Percentiles rank a stretch among this genome's conserved stretches.
phyloP scores from a whole-genome alignment of 495 filamentous ascomycete species.

The Xylaria flabelliformis region DNA sequence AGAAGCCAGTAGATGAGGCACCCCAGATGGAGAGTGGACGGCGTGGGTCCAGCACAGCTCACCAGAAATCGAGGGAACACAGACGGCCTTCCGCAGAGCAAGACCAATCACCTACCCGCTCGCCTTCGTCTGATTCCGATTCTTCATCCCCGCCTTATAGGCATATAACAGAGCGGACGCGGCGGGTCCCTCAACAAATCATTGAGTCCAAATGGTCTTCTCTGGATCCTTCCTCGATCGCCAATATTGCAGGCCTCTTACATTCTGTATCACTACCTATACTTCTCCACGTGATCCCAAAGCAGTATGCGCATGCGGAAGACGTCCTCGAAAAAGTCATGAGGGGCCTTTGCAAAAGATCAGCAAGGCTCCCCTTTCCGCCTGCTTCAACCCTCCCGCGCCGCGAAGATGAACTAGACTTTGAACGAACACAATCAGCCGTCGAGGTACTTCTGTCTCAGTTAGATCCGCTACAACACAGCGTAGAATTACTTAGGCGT shows the following conservation, averaged over 20 bases:
- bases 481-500: slow-evolving; percentile 47
- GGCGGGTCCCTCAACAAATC: slow-evolving; percentile 47
- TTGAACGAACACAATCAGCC: slow-evolving; percentile 49
- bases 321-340: slow-evolving; percentile 32
- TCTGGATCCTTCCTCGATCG: slow-evolving; percentile 46
- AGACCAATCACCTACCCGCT: slow-evolving; percentile 29
- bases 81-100: slow-evolving; percentile 29
- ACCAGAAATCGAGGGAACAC: slow-evolving; percentile 16
- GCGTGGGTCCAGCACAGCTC: slow-evolving; percentile 20
- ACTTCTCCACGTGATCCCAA: slow-evolving; percentile 47
- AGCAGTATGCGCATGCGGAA: slow-evolving; percentile 44
- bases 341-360: slow-evolving; percentile 21
- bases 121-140: slow-evolving; percentile 33
- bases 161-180: slow-evolving; percentile 49
- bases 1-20: slow-evolving; percentile 18
- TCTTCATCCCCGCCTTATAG: slow-evolving; percentile 42
- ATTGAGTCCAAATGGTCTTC: slow-evolving; percentile 55
- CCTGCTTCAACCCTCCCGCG: slow-evolving; percentile 39
- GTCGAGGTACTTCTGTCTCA: slow-evolving; percentile 45
- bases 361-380: slow-evolving; percentile 44
- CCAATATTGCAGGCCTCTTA: slow-evolving; percentile 46
- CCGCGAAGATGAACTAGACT: slow-evolving; percentile 53
- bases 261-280: slow-evolving; percentile 47
- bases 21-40: slow-evolving; percentile 16
- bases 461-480: slow-evolving; percentile 53